Conservation (phyloP, 192 early-diverging fungal species). For the Chytriomyces hyalinus region DNA sequence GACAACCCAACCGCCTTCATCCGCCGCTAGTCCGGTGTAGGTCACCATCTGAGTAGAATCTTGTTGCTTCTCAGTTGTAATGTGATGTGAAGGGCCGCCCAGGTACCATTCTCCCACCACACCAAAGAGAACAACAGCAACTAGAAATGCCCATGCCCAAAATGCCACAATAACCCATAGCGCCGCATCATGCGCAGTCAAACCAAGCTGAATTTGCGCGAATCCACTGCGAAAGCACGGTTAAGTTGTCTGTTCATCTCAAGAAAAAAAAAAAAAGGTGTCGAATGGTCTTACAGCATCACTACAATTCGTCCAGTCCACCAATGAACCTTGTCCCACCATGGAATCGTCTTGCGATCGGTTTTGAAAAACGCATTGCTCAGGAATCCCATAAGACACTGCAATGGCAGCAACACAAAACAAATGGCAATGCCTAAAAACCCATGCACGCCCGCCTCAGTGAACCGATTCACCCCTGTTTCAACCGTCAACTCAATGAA, state of each 20-base stretch:
- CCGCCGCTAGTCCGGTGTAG: too few relatives aligned
- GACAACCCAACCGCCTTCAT: too few relatives aligned
- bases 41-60: too few relatives aligned
- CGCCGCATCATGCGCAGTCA: constrained; percentile 19
- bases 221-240: constrained; percentile 11
- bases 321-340: constrained; percentile 52
- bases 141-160: constrained; percentile 6
- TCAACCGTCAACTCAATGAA: constrained; percentile 33
- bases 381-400: constrained; percentile 47
- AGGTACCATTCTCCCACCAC: constrained; percentile 4
- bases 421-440: constrained; percentile 26
- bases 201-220: constrained; percentile 44
- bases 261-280: too few relatives aligned
- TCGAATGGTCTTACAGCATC: constrained; percentile 13
- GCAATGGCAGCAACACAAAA: constrained; percentile 36
- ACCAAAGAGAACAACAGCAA: not conserved
- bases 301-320: constrained; percentile 47
- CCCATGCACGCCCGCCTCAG: not conserved
- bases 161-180: not conserved
- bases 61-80: not conserved
- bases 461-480: not conserved
- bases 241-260: too few relatives aligned
- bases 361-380: constrained; percentile 36
- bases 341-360: constrained; percentile 32
- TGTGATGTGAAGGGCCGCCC: not conserved